A percentile compares a stretch with the other conserved stretches of the same genome.
Evolutionary conservation across 306 rosid species (phyloP).

Genomic region (Quercus rubra): DNA sequence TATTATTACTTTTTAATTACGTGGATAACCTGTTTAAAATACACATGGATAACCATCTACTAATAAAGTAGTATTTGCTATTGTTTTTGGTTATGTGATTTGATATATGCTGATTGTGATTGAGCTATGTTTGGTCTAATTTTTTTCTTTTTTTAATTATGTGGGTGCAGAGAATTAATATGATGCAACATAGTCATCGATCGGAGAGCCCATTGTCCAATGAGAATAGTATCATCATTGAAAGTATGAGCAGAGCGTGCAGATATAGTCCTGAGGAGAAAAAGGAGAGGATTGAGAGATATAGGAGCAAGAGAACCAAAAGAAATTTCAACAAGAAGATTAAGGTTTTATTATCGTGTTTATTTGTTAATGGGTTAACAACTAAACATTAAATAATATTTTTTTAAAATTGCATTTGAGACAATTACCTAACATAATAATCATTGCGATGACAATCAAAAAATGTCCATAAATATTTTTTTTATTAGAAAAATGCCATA

Average conservation of each 20-base stretch:
- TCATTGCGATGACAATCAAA: no score
- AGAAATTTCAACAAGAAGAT: conserved; percentile 94
- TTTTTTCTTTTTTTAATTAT: neutral
- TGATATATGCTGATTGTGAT: neutral
- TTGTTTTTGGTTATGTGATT: neutral
- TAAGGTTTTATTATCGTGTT: conserved; percentile 43
- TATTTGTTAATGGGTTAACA: neutral
- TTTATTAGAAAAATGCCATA: no score
- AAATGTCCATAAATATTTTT: no score
- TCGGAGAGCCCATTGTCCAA: conserved; percentile 58
- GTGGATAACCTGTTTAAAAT: no score
- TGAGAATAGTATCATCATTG: conserved; percentile 79
- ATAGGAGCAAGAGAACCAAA: conserved; percentile 68
- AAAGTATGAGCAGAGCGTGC: conserved; percentile 79
- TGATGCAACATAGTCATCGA: conserved; percentile 30
- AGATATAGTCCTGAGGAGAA: conserved; percentile 80
- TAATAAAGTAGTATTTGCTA: no score
- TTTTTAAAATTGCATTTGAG: no score
- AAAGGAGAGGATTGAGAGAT: conserved; percentile 80
- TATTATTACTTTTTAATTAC: no score
- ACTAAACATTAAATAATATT: no score
- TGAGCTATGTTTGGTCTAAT: neutral
- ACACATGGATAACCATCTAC: no score
- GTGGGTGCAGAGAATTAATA: conserved; percentile 44
- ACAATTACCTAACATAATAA: no score